Conservation (phyloP, 2,329 filamentous ascomycete species). For the Daldinia eschscholtzii region DNA sequence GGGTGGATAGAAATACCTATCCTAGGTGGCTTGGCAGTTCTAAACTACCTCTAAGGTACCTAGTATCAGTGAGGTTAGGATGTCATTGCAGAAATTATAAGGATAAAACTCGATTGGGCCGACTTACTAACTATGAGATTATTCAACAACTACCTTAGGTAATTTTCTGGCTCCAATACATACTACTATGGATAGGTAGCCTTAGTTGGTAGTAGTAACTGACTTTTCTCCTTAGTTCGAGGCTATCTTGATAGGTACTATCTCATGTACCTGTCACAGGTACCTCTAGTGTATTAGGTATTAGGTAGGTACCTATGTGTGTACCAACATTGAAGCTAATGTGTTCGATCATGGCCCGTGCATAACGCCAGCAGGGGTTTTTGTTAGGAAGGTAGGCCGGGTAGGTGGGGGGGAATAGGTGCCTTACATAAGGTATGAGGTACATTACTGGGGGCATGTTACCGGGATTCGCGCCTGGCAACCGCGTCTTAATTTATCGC, state of each 20-base stretch:
- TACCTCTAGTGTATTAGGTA: background rate
- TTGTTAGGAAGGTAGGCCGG: too few relatives aligned
- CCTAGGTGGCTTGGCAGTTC: background rate
- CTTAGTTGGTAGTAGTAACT: background rate
- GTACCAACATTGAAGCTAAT: too few relatives aligned
- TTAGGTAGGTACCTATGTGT: too few relatives aligned
- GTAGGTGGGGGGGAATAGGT: too few relatives aligned
- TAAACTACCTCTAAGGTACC: background rate
- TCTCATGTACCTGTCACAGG: background rate
- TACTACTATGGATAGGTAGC: background rate
- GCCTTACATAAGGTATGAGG: background rate
- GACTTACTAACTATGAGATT: background rate
- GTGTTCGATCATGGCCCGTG: too few relatives aligned
- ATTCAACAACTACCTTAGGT: too few relatives aligned
- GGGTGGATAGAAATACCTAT: background rate
- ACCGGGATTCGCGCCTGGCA: conserved; percentile 11
- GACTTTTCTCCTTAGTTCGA: background rate
- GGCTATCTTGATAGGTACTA: background rate
- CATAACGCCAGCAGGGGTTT: too few relatives aligned
- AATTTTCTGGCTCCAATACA: too few relatives aligned
- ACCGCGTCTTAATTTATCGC: conserved; percentile 32
- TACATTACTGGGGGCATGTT: background rate
- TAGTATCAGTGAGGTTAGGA: background rate
- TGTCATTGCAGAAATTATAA: background rate
- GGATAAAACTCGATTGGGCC: background rate